phyloP scores from a whole-genome alignment of 768 basidiomycete genomes.

The Boletus rufocinnamomeus region DNA sequence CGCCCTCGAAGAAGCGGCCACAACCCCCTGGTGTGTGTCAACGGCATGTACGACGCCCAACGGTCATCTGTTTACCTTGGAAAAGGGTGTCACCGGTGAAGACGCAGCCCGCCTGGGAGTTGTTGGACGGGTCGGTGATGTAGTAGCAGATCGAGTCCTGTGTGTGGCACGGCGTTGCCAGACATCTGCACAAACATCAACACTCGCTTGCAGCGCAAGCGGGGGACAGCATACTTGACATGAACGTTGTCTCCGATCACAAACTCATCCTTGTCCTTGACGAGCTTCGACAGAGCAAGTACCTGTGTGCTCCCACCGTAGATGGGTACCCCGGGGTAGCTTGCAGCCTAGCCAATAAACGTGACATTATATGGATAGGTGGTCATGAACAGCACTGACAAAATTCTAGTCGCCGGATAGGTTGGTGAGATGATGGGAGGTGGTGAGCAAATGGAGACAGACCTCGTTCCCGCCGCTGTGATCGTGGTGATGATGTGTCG shows the following conservation, averaged over 20 bases:
- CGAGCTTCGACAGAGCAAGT: conserved; percentile 64
- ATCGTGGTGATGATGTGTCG: conserved; percentile 92
- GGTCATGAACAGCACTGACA: conserved; percentile 24
- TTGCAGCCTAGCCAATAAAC: conserved; percentile 40
- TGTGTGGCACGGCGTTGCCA: conserved; percentile 92
- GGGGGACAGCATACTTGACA: conserved; percentile 50
- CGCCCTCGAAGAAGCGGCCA: conserved; percentile 94
- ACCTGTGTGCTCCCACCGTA: conserved; percentile 83
- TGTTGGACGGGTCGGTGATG: conserved; percentile 52
- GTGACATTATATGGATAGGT: not conserved
- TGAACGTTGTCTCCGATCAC: conserved; percentile 63
- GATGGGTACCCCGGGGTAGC: conserved; percentile 49
- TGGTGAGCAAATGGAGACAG: conserved; percentile 12
- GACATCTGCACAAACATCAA: conserved; percentile 50
- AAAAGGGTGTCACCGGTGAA: conserved; percentile 97
- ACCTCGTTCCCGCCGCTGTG: conserved; percentile 89
- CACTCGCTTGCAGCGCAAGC: not conserved
- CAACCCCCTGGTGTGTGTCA: conserved; percentile 62
- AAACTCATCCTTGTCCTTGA: conserved; percentile 83
- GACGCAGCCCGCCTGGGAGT: conserved; percentile 65
- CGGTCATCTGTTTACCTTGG: conserved; percentile 33
- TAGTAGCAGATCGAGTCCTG: conserved; percentile 95
- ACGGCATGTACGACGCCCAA: not conserved
- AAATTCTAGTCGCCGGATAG: conserved; percentile 26
- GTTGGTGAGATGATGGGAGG: conserved; percentile 15